These are phyloP conservation scores for Arthrobotrys conoides DNA, from an alignment of 2,329 filamentous ascomycete species.

Conservation along the genomic window DNA sequence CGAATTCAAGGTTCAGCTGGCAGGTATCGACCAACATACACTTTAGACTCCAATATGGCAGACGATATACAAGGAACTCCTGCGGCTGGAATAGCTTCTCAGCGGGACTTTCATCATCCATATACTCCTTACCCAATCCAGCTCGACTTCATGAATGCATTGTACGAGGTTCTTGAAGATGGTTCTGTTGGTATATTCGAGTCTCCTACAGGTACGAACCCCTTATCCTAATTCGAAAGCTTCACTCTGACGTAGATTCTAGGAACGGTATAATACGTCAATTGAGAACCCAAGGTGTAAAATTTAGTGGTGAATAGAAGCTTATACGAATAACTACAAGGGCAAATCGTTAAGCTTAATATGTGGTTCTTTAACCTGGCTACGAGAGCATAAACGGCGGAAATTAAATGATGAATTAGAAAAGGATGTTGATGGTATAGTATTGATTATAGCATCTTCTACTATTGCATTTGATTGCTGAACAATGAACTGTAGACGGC, in stretches of 20 bases:
- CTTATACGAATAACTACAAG: conserved; percentile 66
- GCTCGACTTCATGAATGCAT: conserved; percentile 84
- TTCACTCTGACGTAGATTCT: conserved; percentile 7
- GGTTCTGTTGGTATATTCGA: conserved; percentile 90
- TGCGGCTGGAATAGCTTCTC: background rate
- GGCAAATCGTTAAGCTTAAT: conserved; percentile 94
- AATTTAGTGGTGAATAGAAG: background rate
- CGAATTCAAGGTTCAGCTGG: too few species aligned
- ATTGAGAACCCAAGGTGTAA: conserved; percentile 11
- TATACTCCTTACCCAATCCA: conserved; percentile 91
- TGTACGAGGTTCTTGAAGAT: conserved; percentile 83
- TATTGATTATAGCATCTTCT: background rate
- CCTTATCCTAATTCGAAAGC: conserved; percentile 64
- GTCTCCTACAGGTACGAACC: conserved; percentile 80
- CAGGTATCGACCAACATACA: background rate
- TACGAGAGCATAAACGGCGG: conserved; percentile 79
- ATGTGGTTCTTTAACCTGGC: conserved; percentile 89
- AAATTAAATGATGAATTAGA: conserved; percentile 41
- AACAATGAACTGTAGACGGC: conserved; percentile 67
- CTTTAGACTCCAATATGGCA: background rate
- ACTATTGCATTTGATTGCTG: background rate
- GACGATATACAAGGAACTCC: background rate
- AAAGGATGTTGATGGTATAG: conserved; percentile 49
- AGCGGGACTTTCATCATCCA: conserved; percentile 83
- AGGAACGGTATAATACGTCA: conserved; percentile 34